phyloP scores from a whole-genome alignment of 345 rosid species.

The Hirschfeldia incana region DNA sequence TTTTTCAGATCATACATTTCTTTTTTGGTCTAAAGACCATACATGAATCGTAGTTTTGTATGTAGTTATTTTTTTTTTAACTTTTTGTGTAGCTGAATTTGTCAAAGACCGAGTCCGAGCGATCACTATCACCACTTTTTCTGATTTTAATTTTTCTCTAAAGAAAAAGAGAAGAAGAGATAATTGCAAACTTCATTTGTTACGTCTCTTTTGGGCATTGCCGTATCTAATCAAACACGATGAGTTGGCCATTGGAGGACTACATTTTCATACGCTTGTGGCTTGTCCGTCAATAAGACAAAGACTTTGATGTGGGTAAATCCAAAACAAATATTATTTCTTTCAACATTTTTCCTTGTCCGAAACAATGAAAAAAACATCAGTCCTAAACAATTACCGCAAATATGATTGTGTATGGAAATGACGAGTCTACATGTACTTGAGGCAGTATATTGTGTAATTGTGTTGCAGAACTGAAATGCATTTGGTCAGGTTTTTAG shows the following conservation, averaged over 20 bases:
- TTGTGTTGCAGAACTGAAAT: not conserved
- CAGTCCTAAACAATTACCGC: no score
- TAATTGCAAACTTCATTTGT: not conserved
- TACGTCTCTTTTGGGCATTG: slow-evolving; percentile 4
- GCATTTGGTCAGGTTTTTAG: not conserved
- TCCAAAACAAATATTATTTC: not conserved
- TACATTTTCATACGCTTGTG: not conserved
- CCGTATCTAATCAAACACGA: not conserved
- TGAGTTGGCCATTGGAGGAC: not conserved
- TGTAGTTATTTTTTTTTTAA: no score
- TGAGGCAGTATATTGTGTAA: not conserved
- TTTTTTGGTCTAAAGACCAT: no score
- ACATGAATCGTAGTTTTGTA: no score
- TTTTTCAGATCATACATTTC: no score
- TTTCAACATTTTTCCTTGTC: no score
- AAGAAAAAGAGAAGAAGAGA: not conserved
- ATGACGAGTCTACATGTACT: not conserved
- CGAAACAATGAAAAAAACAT: no score
- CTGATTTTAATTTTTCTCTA: no score
- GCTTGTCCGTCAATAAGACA: not conserved
- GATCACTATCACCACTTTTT: no score
- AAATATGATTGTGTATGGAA: not conserved
- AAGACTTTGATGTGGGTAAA: not conserved
- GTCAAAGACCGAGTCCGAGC: no score
- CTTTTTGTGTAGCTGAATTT: no score